Evolutionary conservation across 1,284 basidiomycete species (phyloP), one percentile per base, ranked within the genome.

Genomic region (Leccinum idahoense): DNA sequence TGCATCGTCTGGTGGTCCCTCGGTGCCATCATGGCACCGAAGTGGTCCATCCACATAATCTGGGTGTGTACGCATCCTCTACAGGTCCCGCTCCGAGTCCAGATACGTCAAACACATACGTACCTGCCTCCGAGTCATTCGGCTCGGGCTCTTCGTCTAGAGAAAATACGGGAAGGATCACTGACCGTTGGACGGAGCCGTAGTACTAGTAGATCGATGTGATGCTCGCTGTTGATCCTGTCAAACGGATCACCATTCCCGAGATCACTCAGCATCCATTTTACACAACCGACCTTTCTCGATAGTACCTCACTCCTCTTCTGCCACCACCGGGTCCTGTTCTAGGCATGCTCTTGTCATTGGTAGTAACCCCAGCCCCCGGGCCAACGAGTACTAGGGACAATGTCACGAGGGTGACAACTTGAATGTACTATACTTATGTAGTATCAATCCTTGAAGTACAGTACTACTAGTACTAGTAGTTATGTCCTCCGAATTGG

Each of bases 221-320:
- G 55, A 97, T 98, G 94, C 86, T 97, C 32, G 88, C 88, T 14
- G 90, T 96, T 39, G 94, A 97, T 76, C 94, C 94, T 6, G 86
- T 96, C 67, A 94, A 94, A 74, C 90, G 95, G 49, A 94, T 95
- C 68, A 96, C 94, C 0, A 85, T 97, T 20, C 85, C 90, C 55
- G 93, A 96, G 73, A 96, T 98, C 69, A 87, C 92, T 6, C 83
- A 89, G 58, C 90, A 96, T 70, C 89, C 93, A 0, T 97, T 94
- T 82, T 96, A 94, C 78, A 90, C 85, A 58, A 84, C 84, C 41
- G 88, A 94, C 70, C 84, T 97, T n/a, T 88, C 90, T 2, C 83
- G 87, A 1, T 18, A n/a, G n/a, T 98, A 98, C 76, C 89, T 98
- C 39, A 85, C 85, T 18, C 93, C 93, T 1, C 81, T 96, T 11